Conservation (phyloP, 768 basidiomycete species). For the Coprinellus micaceus region DNA sequence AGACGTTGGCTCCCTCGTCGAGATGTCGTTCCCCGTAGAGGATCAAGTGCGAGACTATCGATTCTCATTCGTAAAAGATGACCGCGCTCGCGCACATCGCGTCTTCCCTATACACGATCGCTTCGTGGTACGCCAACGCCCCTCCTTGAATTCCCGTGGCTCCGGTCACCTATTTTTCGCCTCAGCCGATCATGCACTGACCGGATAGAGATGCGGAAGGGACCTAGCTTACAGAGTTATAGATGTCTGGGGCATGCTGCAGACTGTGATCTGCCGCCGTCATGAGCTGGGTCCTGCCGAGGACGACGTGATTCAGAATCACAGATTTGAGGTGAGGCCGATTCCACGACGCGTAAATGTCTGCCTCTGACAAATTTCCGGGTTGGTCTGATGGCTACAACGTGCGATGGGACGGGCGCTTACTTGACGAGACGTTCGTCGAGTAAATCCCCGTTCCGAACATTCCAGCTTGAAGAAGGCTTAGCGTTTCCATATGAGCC, state of each 20-base stretch:
- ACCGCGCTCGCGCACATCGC: constrained; percentile 29
- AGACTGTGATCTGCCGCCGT: constrained; percentile 23
- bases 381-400: background rate
- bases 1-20: too few relatives aligned
- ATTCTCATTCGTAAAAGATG: constrained; percentile 18
- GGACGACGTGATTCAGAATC: constrained; percentile 28
- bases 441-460: constrained; percentile 31
- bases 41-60: too few relatives aligned
- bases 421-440: constrained; percentile 22
- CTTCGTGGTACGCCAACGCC: constrained; percentile 27
- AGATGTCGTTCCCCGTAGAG: too few relatives aligned
- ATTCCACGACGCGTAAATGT: constrained; percentile 19
- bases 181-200: background rate
- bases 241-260: constrained; percentile 26
- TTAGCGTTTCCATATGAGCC: background rate
- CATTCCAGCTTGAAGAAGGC: constrained; percentile 19
- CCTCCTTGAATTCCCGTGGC: constrained; percentile 25
- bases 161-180: constrained; percentile 20
- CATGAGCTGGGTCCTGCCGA: constrained; percentile 25
- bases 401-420: background rate
- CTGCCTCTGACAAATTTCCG: constrained; percentile 14
- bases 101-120: constrained; percentile 29
- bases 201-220: background rate
- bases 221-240: constrained; percentile 22
- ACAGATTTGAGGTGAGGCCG: constrained; percentile 15